Base-by-base conservation (phyloP, 352 stramenopile genomes). In the Aphanomyces cochlioides region DNA sequence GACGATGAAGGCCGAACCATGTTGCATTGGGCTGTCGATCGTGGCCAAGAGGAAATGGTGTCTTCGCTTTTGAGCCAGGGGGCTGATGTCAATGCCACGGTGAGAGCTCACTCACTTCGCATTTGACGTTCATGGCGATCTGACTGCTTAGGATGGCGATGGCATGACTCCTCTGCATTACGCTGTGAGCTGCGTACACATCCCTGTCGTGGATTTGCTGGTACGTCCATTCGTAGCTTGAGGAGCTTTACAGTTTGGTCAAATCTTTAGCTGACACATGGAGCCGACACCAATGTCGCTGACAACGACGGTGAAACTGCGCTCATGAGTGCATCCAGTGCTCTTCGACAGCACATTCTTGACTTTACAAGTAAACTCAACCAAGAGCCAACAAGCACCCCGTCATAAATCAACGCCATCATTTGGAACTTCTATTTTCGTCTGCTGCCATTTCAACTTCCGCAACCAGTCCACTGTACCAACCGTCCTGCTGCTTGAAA, bases 151-250 rank as follows among this genome's bases (percentile, higher is more conserved):
- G 82, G 85, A 92, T 54, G 72, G 67, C 13, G 85, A 90, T 8
- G 85, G 85, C n/a, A 92, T 92, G 85, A 92, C 85, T 7, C 79
- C 83, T 40, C 73, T 92, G 47, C 85, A 92, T 58, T 92, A 92
- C 63, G 85, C 85, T 19, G 81, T 87, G 6, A 89, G 75, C 67
- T 90, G 85, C 69, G 85, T 90, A 47, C 74, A 89, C 69, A 78
- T 90, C 19, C 79, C 78, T n/a, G 79, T 92, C 69, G 79, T 78
- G 1, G 73, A 84, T 59, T 57, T 92, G 19, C 76, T 92, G 61
- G 79, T 90, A 77, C 56, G 74, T 68, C 39, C 66, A 39, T 21
- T n/a, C 5, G 54, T n/a, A 59, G 36, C 6, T 5, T 36, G 28
- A 50, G 8, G 47, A 28, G 60, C 37, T 17, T 13, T 72, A 15